A percentile compares a stretch with the other conserved stretches of the same genome.
phyloP scores from a whole-genome alignment of 768 basidiomycete genomes.

The Suillus alpinus region DNA sequence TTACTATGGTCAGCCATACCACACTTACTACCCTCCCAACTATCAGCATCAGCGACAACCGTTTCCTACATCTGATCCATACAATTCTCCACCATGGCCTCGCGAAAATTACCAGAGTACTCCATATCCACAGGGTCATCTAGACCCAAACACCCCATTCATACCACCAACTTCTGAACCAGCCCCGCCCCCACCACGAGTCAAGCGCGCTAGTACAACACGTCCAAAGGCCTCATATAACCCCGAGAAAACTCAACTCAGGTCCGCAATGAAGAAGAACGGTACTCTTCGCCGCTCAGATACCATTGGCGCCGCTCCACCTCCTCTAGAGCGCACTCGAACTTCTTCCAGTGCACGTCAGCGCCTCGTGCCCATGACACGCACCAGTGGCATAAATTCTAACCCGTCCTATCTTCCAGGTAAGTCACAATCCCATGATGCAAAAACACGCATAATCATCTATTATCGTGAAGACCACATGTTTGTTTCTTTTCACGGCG shows the following conservation, averaged over 20 bases:
- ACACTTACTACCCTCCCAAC: slow-evolving; percentile 33
- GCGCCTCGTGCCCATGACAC: slow-evolving; percentile 30
- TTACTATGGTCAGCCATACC: slow-evolving; percentile 45
- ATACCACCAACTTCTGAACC: slow-evolving; percentile 24
- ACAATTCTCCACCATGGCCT: slow-evolving; percentile 34
- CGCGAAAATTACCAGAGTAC: slow-evolving; percentile 34
- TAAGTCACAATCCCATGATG: slow-evolving; percentile 9
- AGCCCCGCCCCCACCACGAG: slow-evolving; percentile 19
- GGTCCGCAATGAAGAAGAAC: slow-evolving; percentile 58
- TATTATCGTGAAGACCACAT: slow-evolving; percentile 53
- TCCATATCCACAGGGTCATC: slow-evolving; percentile 24
- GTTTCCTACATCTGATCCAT: slow-evolving; percentile 16
- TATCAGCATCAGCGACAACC: slow-evolving; percentile 19
- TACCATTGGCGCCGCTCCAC: slow-evolving; percentile 21
- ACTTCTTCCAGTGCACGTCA: slow-evolving; percentile 39
- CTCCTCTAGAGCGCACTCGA: slow-evolving; percentile 34
- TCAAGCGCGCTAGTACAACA: slow-evolving; percentile 35
- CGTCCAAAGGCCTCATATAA: slow-evolving; percentile 16
- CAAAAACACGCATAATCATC: background rate
- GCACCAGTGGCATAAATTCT: slow-evolving; percentile 32
- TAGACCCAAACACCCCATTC: slow-evolving; percentile 19
- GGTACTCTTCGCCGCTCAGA: slow-evolving; percentile 22
- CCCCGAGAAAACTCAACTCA: slow-evolving; percentile 40
- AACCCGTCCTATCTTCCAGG: slow-evolving; percentile 33
- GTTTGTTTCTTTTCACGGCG: slow-evolving; percentile 66